Conservation (phyloP, 2,329 filamentous ascomycete species). For the Myriosclerotinia duriaeana region DNA sequence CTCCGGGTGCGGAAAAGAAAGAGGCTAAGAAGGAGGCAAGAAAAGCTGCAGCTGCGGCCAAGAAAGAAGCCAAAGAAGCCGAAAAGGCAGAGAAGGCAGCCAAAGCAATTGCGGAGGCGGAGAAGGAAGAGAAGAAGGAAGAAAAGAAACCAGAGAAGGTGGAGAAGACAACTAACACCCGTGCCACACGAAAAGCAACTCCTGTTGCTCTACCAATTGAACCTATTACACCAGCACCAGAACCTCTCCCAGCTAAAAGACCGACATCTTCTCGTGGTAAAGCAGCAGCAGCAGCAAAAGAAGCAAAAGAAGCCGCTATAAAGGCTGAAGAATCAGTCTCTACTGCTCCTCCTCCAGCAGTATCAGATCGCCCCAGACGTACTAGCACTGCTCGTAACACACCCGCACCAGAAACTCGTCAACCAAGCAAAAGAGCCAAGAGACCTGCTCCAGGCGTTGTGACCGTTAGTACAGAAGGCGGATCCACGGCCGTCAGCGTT, state of each 20-base stretch:
- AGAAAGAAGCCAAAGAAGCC: conserved; percentile 18
- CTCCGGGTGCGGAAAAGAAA: conserved; percentile 36
- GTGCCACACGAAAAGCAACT: conserved; percentile 19
- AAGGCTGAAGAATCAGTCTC: conserved; percentile 34
- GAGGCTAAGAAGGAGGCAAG: conserved; percentile 33
- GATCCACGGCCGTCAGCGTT: conserved; percentile 58
- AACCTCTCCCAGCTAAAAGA: conserved; percentile 34
- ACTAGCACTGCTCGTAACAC: conserved; percentile 45
- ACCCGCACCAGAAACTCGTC: conserved; percentile 45
- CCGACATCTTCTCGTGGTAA: conserved; percentile 41
- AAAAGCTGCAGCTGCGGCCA: conserved; percentile 5
- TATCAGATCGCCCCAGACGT: conserved; percentile 39
- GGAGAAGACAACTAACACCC: conserved; percentile 20
- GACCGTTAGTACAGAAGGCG: conserved; percentile 47
- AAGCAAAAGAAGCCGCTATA: conserved; percentile 29
- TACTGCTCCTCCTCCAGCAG: conserved; percentile 26
- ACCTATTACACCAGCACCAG: conserved; percentile 24
- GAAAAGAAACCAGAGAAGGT: conserved; percentile 13
- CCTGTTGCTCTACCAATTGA: conserved; percentile 28
- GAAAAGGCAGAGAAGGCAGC: conserved; percentile 13
- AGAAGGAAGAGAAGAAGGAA: conserved; percentile 10
- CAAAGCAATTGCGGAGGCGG: not conserved
- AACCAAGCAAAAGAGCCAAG: conserved; percentile 60
- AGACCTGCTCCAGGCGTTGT: conserved; percentile 72
- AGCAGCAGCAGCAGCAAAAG: conserved; percentile 32